Base-by-base conservation (phyloP, 306 rosid genomes). In the Sechiopsis laciniata region DNA sequence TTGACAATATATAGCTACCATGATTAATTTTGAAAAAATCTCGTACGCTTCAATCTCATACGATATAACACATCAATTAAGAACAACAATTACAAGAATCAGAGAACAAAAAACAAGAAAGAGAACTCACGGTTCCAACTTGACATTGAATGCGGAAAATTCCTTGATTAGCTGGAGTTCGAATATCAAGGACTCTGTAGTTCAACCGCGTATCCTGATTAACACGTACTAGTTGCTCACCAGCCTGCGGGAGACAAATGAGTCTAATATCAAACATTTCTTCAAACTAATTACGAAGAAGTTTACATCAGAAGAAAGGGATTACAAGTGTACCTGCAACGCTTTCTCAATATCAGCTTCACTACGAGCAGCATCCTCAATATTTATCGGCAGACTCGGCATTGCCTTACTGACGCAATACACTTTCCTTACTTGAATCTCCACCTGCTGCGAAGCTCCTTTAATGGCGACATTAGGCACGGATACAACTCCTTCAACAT, bases 321-420 rank as follows among this genome's bases (percentile, higher is more conserved):
- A 19, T 40, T 40, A 40, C 6, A 40, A 40, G 46, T 40, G 46
- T 71, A 92, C 97, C 87, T 83, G 86, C 76, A 74, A 67, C 45
- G 97, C 97, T 63, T 83, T 87, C 55, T 92, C 95, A 21, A 89
- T 85, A 37, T 92, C 97, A 46, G 74, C 56, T 6, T 92, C 97
- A 55, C 97, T 92, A 21, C 97, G 78, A 58, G 96, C 91, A 63
- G 97, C 97, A 78, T 95, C 99, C 80, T 91, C 99, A 7, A 95
- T 67, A 52, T 77, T 89, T 48, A 95, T 86, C 5, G 97, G 96
- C 8, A 91, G 81, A 19, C 75, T 79, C 26, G 91, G 89, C 22
- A 87, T 74, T 15, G 99, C 92, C 87, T 78, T 91, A 59, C 80
- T 78, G 16, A 95, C 76, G 73, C 96, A 89, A 51, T 83, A 74